These are phyloP conservation scores for Pterocarpus macrocarpus DNA, from an alignment of 306 rosid genomes.

Conservation along the genomic window DNA sequence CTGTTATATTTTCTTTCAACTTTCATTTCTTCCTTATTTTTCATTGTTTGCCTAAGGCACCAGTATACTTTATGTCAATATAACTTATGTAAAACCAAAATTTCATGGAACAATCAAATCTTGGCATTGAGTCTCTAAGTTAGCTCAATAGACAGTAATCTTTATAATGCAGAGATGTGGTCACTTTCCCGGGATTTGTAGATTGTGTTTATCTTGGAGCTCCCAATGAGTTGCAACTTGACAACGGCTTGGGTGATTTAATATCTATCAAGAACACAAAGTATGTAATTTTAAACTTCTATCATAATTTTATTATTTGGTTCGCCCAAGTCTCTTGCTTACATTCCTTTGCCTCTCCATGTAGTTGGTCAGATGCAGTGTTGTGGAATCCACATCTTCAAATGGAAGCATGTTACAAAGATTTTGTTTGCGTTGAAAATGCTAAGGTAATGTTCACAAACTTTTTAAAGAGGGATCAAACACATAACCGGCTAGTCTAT, in stretches of 20 bases:
- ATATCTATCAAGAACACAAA: conserved; percentile 80
- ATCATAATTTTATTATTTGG: conserved; percentile 39
- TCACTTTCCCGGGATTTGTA: conserved; percentile 95
- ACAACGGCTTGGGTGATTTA: conserved; percentile 88
- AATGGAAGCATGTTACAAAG: conserved; percentile 93
- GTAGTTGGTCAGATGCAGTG: conserved; percentile 97
- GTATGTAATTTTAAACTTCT: conserved; percentile 56
- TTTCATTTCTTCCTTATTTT: conserved; percentile 12
- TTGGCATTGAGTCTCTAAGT: conserved; percentile 24
- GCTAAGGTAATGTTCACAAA: conserved; percentile 74
- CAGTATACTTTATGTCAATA: conserved; percentile 19
- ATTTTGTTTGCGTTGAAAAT: conserved; percentile 97
- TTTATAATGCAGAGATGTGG: conserved; percentile 68
- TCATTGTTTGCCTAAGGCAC: background rate
- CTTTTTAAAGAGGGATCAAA: conserved; percentile 28
- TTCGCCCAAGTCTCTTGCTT: conserved; percentile 43
- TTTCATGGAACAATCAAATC: conserved; percentile 32
- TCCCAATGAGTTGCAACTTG: conserved; percentile 75
- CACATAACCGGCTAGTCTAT: background rate
- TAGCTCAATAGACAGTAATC: conserved; percentile 39
- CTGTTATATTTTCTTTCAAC: background rate
- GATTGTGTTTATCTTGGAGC: conserved; percentile 84
- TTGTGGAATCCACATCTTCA: conserved; percentile 93
- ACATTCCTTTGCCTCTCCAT: conserved; percentile 38
- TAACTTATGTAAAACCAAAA: conserved; percentile 33